Percentiles rank a stretch among this genome's conserved stretches.
These are phyloP conservation scores for Fusarium sororula DNA, from an alignment of 2,329 filamentous ascomycete species.

Conservation along the genomic window DNA sequence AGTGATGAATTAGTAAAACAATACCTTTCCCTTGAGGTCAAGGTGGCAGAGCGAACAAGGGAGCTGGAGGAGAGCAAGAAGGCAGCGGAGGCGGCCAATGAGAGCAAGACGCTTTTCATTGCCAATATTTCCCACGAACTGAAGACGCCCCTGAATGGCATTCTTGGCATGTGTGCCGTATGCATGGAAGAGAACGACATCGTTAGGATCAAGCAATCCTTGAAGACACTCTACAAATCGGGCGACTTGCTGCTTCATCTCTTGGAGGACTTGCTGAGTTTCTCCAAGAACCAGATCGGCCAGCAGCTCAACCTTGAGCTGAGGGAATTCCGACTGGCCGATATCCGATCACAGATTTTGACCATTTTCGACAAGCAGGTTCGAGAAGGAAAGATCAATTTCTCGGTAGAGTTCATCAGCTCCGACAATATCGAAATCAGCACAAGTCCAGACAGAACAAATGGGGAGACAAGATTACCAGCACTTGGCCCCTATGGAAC, in stretches of 20 bases:
- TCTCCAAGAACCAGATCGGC: conserved; percentile 94
- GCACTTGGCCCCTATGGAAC: conserved; percentile 71
- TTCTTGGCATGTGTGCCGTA: conserved; percentile 91
- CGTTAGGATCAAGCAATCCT: conserved; percentile 78
- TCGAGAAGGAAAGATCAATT: conserved; percentile 78
- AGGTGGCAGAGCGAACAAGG: conserved; percentile 82
- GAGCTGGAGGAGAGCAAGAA: conserved; percentile 91
- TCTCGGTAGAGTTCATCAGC: conserved; percentile 75
- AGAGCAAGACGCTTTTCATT: conserved; percentile 97
- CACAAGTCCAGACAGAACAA: conserved; percentile 46
- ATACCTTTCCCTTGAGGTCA: conserved; percentile 83
- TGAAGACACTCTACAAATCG: conserved; percentile 82
- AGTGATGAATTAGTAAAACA: conserved; percentile 88
- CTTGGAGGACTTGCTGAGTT: conserved; percentile 88
- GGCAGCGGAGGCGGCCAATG: conserved; percentile 92
- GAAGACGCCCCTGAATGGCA: conserved; percentile 94
- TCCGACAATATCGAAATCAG: conserved; percentile 37
- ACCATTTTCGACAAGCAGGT: conserved; percentile 93
- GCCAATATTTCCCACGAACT: conserved; percentile 91
- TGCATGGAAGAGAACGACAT: conserved; percentile 92
- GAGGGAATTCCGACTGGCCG: conserved; percentile 84
- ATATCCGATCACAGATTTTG: conserved; percentile 82
- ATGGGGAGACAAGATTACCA: conserved; percentile 55
- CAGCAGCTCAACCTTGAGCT: conserved; percentile 84
- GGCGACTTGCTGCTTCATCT: conserved; percentile 84